A percentile compares a stretch with the other conserved stretches of the same genome.
Conservation (phyloP, 805 yeast genomes). For the Saccharomycopsis oosterbeekiorum region DNA sequence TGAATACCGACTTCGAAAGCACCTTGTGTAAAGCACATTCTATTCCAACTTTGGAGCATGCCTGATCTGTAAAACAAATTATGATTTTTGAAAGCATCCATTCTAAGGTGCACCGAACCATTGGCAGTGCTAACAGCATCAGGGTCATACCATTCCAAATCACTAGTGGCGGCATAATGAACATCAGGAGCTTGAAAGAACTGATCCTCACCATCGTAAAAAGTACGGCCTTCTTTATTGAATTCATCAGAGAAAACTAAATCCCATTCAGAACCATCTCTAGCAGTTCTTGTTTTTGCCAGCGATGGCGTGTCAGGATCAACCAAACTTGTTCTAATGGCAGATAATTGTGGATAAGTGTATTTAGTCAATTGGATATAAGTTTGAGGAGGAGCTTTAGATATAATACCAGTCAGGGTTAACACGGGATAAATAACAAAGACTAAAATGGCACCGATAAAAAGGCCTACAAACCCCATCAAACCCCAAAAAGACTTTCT, state of each 20-base stretch:
- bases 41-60: constrained; percentile 89
- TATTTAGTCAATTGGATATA: constrained; percentile 38
- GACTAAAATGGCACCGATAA: constrained; percentile 52
- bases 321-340: constrained; percentile 41
- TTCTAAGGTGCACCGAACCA: constrained; percentile 56
- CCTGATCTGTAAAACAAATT: constrained; percentile 77
- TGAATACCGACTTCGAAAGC: constrained; percentile 63
- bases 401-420: constrained; percentile 65
- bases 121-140: constrained; percentile 73
- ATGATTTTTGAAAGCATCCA: constrained; percentile 82
- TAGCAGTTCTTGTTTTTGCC: constrained; percentile 40
- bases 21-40: constrained; percentile 83
- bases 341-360: constrained; percentile 40
- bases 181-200: constrained; percentile 81
- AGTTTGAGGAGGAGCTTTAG: constrained; percentile 22
- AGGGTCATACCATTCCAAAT: constrained; percentile 92
- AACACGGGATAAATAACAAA: constrained; percentile 76
- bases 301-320: constrained; percentile 55
- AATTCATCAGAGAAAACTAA: constrained; percentile 89
- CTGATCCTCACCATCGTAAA: constrained; percentile 86
- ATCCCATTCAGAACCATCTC: constrained; percentile 57
- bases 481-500: constrained; percentile 51
- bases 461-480: constrained; percentile 47
- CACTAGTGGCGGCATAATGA: constrained; percentile 79
- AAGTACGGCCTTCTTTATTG: constrained; percentile 80